phyloP scores from a whole-genome alignment of 495 filamentous ascomycete species.

The Penicillium robsamsonii region DNA sequence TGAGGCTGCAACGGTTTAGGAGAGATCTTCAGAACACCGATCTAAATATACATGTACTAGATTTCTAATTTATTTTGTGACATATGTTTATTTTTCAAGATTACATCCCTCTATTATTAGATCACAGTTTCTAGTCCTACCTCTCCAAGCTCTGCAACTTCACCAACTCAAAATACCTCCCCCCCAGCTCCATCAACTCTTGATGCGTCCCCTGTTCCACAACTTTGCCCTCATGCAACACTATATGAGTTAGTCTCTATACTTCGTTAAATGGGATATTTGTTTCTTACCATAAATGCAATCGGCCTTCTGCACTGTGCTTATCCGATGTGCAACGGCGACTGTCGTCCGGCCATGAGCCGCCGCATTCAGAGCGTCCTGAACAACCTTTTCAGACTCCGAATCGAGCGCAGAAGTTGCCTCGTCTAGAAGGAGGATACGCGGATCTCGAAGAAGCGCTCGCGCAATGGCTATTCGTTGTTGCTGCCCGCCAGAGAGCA shows the following conservation, averaged over 20 bases:
- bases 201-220: conserved; percentile 67
- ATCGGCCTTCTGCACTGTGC: conserved; percentile 75
- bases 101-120: too few relatives aligned
- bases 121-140: too few relatives aligned
- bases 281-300: conserved; percentile 54
- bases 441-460: conserved; percentile 66
- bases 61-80: too few relatives aligned
- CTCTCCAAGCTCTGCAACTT: conserved; percentile 53
- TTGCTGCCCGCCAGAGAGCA: conserved; percentile 77
- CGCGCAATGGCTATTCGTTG: conserved; percentile 74
- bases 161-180: conserved; percentile 70
- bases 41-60: too few relatives aligned
- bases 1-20: too few relatives aligned
- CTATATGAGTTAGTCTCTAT: conserved; percentile 19
- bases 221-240: conserved; percentile 68
- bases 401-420: conserved; percentile 76
- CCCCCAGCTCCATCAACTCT: conserved; percentile 60
- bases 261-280: neutral
- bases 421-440: conserved; percentile 71
- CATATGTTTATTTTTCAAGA: too few relatives aligned
- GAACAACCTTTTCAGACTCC: conserved; percentile 74
- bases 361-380: conserved; percentile 68
- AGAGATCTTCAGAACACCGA: too few relatives aligned
- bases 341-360: conserved; percentile 70
- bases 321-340: conserved; percentile 69